These are phyloP conservation scores for Lentinula boryana DNA, from an alignment of 768 basidiomycete genomes.

Conservation along the genomic window DNA sequence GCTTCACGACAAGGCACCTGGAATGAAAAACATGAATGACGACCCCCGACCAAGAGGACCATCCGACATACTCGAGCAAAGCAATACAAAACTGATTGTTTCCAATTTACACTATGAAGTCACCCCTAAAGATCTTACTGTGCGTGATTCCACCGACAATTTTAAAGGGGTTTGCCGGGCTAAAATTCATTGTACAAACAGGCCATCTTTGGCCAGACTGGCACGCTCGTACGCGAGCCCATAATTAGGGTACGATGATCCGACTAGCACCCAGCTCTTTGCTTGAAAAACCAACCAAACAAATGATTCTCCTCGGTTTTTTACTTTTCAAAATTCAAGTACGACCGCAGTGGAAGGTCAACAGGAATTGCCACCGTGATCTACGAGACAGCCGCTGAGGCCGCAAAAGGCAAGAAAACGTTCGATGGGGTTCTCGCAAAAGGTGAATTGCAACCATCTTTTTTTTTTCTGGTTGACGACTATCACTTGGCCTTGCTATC, in stretches of 20 bases:
- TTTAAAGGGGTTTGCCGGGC: not conserved
- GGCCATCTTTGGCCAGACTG: conserved; percentile 89
- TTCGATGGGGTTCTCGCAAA: conserved; percentile 86
- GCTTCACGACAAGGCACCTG: conserved; percentile 70
- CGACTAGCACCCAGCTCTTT: conserved; percentile 46
- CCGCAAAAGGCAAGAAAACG: conserved; percentile 76
- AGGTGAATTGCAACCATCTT: conserved; percentile 39
- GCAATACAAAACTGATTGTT: conserved; percentile 62
- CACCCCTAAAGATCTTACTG: conserved; percentile 81
- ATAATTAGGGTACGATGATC: conserved; percentile 89
- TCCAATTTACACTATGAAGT: conserved; percentile 92
- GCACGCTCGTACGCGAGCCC: conserved; percentile 90
- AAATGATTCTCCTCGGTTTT: conserved; percentile 26
- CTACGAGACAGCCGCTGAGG: conserved; percentile 75
- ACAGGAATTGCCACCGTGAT: conserved; percentile 75
- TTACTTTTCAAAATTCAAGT: conserved; percentile 54
- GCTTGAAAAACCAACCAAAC: conserved; percentile 50
- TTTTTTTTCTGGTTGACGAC: not conserved
- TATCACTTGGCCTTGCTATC: no score
- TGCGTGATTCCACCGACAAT: conserved; percentile 30
- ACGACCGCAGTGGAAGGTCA: conserved; percentile 93
- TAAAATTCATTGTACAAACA: conserved; percentile 20
- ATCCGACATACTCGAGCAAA: conserved; percentile 16
- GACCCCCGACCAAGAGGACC: conserved; percentile 19
- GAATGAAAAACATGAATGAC: conserved; percentile 23